A percentile compares a stretch with the other conserved stretches of the same genome.
Evolutionary conservation across 2,329 filamentous ascomycete genomes (phyloP).

Genomic region (Aspergillus fructus): DNA sequence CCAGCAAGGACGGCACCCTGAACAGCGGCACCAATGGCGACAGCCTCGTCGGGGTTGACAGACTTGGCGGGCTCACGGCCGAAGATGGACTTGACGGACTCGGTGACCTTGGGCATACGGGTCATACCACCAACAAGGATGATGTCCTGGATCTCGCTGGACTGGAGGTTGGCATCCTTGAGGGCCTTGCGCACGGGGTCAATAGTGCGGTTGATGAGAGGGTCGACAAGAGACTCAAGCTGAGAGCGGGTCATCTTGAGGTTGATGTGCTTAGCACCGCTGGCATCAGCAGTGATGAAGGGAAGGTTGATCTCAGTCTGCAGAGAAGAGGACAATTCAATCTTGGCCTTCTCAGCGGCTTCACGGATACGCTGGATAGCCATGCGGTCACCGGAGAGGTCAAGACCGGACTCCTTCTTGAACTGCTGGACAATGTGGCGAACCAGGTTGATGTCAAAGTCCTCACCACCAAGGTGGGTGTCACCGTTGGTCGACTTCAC

Average conservation of each 20-base stretch:
- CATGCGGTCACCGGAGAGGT: slow-evolving; percentile 91
- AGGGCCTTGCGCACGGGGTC: slow-evolving; percentile 95
- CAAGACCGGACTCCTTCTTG: slow-evolving; percentile 92
- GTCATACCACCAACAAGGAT: slow-evolving; percentile 99
- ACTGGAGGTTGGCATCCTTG: slow-evolving; percentile 87
- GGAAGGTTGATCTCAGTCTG: slow-evolving; percentile 98
- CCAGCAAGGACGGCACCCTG: slow-evolving; percentile 95
- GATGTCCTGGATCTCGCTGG: slow-evolving; percentile 95
- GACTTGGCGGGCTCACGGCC: slow-evolving; percentile 96
- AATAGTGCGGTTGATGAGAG: slow-evolving; percentile 79
- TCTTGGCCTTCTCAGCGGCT: slow-evolving; percentile 99
- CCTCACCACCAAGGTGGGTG: slow-evolving; percentile 96
- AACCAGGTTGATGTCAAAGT: slow-evolving; percentile 94
- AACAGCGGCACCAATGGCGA: slow-evolving; percentile 94
- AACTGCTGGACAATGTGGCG: slow-evolving; percentile 92
- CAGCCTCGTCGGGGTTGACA: slow-evolving; percentile 97
- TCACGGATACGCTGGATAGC: slow-evolving; percentile 98
- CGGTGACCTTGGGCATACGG: slow-evolving; percentile 96
- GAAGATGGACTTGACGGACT: slow-evolving; percentile 96
- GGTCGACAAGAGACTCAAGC: slow-evolving; percentile 89
- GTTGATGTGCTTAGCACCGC: slow-evolving; percentile 98
- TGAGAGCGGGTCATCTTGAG: slow-evolving; percentile 87
- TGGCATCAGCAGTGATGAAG: slow-evolving; percentile 95
- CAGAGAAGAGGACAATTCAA: slow-evolving; percentile 90
- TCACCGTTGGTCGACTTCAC: slow-evolving; percentile 99